phyloP scores from a whole-genome alignment of 352 stramenopile genomes.

The Phytophthora quininea region DNA sequence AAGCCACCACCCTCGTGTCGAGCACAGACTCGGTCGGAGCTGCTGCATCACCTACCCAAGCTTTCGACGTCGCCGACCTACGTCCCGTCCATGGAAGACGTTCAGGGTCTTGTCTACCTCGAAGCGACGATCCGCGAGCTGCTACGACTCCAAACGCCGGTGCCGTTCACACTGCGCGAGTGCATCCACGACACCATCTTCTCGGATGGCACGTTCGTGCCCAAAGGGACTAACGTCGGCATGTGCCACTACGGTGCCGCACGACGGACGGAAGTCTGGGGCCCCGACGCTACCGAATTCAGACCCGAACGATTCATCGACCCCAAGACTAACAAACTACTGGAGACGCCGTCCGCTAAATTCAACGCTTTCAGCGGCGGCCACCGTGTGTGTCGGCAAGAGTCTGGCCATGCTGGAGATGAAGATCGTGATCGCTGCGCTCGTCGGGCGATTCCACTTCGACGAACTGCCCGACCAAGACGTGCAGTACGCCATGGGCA shows the following conservation, averaged over 20 bases:
- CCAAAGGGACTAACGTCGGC: constrained; percentile 41
- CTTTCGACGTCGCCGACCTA: constrained; percentile 27
- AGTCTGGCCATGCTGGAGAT: constrained; percentile 80
- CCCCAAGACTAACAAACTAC: constrained; percentile 26
- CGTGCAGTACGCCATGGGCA: constrained; percentile 47
- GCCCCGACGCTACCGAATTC: constrained; percentile 43
- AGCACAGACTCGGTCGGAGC: constrained; percentile 30
- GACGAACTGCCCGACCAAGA: constrained; percentile 37
- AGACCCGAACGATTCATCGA: constrained; percentile 54
- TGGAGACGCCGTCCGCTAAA: constrained; percentile 34
- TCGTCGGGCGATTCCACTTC: constrained; percentile 69
- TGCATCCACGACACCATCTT: constrained; percentile 51
- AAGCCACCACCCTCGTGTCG: constrained; percentile 52
- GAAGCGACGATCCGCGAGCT: constrained; percentile 52
- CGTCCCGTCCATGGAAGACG: constrained; percentile 41
- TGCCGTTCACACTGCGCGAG: constrained; percentile 45
- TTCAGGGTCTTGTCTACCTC: constrained; percentile 38
- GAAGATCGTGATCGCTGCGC: constrained; percentile 58
- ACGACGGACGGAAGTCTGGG: constrained; percentile 46
- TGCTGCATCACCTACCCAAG: constrained; percentile 35
- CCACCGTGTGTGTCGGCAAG: constrained; percentile 37
- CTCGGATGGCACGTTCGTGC: constrained; percentile 53
- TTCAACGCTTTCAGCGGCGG: constrained; percentile 50
- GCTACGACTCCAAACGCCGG: constrained; percentile 53
- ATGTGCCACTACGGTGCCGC: constrained; percentile 51